Conservation (phyloP, 2,329 filamentous ascomycete genomes). For the Echinosphaeria canescens region DNA sequence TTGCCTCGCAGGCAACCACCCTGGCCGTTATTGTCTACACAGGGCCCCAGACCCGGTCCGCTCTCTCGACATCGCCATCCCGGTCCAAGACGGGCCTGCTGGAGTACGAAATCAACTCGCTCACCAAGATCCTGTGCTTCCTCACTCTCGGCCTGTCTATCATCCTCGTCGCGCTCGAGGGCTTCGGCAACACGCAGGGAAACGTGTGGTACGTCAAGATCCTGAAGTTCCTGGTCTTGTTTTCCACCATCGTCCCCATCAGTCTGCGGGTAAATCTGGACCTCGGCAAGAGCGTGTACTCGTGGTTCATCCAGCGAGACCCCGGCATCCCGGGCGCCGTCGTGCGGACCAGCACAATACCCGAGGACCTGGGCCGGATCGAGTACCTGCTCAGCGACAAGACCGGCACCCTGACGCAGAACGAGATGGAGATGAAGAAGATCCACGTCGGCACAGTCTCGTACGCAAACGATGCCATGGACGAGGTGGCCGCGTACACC, state of each 20-base stretch:
- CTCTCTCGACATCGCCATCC: slow-evolving; percentile 77
- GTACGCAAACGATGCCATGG: slow-evolving; percentile 97
- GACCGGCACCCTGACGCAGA: slow-evolving; percentile 93
- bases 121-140: slow-evolving; percentile 88
- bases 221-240: slow-evolving; percentile 92
- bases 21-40: slow-evolving; percentile 88
- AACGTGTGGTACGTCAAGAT: slow-evolving; percentile 87
- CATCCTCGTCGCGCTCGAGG: slow-evolving; percentile 70
- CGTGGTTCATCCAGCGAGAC: slow-evolving; percentile 85
- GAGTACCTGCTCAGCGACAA: slow-evolving; percentile 96
- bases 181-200: slow-evolving; percentile 45
- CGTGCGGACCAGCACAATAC: slow-evolving; percentile 91
- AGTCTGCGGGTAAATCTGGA: slow-evolving; percentile 92
- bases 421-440: slow-evolving; percentile 98
- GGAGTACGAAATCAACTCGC: slow-evolving; percentile 89
- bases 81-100: slow-evolving; percentile 85
- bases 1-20: slow-evolving; percentile 79
- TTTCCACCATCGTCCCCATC: slow-evolving; percentile 98
- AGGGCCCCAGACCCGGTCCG: slow-evolving; percentile 80
- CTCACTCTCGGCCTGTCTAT: slow-evolving; percentile 75
- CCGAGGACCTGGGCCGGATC: slow-evolving; percentile 84
- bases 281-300: slow-evolving; percentile 92
- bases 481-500: slow-evolving; percentile 77
- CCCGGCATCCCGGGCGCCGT: slow-evolving; percentile 78
- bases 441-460: slow-evolving; percentile 96